phyloP scores from a whole-genome alignment of 208 protist genomes.

The Leishmania tarentolae region DNA sequence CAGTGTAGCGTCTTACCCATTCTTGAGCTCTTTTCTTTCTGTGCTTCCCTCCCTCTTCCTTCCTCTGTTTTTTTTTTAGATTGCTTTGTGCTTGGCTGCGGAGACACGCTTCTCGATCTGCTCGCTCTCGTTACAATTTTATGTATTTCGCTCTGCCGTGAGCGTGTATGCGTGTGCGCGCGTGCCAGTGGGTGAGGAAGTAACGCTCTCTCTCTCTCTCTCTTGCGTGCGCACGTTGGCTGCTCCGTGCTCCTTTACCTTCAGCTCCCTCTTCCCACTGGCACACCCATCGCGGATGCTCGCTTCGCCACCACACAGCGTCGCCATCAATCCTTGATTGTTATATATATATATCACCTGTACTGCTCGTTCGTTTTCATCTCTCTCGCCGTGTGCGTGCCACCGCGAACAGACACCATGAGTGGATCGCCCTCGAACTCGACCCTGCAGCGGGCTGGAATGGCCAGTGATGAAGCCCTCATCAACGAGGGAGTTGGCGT shows the following conservation, averaged over 20 bases:
- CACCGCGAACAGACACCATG: neutral
- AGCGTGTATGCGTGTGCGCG: neutral
- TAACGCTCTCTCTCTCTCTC: neutral
- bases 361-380: no score
- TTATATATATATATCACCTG: neutral
- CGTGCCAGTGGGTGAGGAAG: no score
- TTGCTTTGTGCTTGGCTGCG: neutral
- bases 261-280: no score
- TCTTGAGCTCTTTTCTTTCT: neutral
- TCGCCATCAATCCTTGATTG: neutral
- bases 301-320: neutral
- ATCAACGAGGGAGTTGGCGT: slow-evolving; percentile 50
- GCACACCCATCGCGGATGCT: no score
- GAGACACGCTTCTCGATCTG: neutral
- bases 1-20: neutral
- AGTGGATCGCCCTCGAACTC: neutral
- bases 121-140: neutral
- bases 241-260: no score
- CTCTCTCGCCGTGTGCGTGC: neutral
- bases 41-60: neutral
- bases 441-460: neutral
- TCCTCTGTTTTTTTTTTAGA: neutral
- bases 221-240: no score
- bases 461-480: neutral
- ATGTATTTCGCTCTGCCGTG: no score